phyloP scores from a whole-genome alignment of 2,329 filamentous ascomycete species.

The Domatiomyces globalis region DNA sequence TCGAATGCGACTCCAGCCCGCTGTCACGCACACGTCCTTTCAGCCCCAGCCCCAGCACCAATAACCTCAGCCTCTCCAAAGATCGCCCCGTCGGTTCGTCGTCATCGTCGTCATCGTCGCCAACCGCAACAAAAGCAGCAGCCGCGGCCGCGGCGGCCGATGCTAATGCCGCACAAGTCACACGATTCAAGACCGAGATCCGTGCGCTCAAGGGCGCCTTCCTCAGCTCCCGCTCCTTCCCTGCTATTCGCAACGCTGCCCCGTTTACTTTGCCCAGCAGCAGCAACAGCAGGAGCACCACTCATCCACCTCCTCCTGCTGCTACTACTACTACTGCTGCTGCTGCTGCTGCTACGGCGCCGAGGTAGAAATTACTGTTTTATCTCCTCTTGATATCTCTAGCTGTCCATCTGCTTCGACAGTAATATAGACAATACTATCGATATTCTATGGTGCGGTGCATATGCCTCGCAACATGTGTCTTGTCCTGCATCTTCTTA shows the following conservation, averaged over 20 bases:
- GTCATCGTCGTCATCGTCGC: not conserved
- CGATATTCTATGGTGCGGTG: no score
- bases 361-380: not conserved
- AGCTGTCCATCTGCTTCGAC: not conserved
- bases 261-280: slow-evolving; percentile 7
- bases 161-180: not conserved
- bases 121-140: slow-evolving; percentile 31
- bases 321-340: not conserved
- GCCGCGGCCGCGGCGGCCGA: slow-evolving; percentile 25
- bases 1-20: slow-evolving; percentile 20
- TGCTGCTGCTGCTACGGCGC: not conserved
- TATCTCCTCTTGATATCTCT: no score
- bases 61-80: slow-evolving; percentile 22
- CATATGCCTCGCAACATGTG: no score
- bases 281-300: not conserved
- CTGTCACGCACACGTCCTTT: slow-evolving; percentile 10
- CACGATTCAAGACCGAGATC: slow-evolving; percentile 44
- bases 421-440: not conserved
- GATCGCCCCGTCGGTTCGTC: slow-evolving; percentile 1
- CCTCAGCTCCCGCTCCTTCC: slow-evolving; percentile 49
- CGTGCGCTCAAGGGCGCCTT: slow-evolving; percentile 49
- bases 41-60: slow-evolving; percentile 19
- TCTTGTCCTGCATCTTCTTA: no score
- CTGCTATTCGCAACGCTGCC: slow-evolving; percentile 16
- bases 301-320: no score